Base-by-base conservation (phyloP, 352 stramenopile genomes). In the Phytophthora pluvialis region DNA sequence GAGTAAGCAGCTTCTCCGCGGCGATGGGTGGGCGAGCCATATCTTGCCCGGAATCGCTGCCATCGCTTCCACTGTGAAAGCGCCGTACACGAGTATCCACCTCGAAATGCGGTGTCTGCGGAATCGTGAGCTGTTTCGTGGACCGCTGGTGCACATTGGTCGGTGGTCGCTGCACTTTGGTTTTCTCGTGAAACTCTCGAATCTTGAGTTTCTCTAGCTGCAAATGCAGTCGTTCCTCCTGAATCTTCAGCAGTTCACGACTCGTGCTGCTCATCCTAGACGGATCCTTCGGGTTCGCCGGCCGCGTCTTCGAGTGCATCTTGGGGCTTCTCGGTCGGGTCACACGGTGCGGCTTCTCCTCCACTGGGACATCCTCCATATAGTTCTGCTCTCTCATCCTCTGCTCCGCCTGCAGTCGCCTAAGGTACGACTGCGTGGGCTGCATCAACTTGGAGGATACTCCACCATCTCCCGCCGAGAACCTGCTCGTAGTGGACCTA, bases 101-200 rank as follows among this genome's bases (percentile, higher is more conserved):
- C 25, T 81, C 58, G 31, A 94, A 74, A 45, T 83, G 77, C 25
- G 86, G 86, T 11, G 86, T 90, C 52, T 89, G 70, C 9, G 86
- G 86, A 18, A 94, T 81, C 44, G 86, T 94, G 28, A 94, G 81
- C 65, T 91, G 83, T 65, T 92, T 92, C 3, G 78, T 92, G 9
- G 83, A 91, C 25, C 86, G 77, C 69, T 91, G 81, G 48, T 90
- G 82, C 7, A 94, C 82, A 51, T 91, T 91, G 2, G 64, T 67
- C 3, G 83, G 78, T 21, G 83, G 72, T 28, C 81, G 77, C 55
- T 94, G 83, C 42, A 83, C 64, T 52, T 89, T 89, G 15, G 77
- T 86, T 28, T 83, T 82, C 53, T 89, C 86, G 48, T 94, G 81
- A 47, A 90, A 91, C 50, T 94, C 83, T 44, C 86, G 80, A 58